Percentiles rank a stretch among this genome's conserved stretches.
Evolutionary conservation across 2,329 filamentous ascomycete genomes (phyloP).

Genomic region (Ophiocordyceps polyrhachis-furcata): DNA sequence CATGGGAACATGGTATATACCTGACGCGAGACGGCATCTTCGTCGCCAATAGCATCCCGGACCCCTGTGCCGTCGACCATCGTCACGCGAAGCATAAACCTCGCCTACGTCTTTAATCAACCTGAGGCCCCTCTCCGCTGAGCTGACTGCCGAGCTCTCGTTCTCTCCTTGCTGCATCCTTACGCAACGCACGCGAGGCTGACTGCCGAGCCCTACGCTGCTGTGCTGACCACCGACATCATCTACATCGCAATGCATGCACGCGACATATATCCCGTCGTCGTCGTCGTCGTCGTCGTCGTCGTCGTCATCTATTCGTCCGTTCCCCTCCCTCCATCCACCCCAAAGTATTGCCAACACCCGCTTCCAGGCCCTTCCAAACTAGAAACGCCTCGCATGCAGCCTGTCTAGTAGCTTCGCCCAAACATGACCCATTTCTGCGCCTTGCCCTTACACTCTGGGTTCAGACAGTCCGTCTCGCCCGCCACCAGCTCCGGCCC

Average conservation of each 20-base stretch:
- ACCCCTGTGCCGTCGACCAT: too few species aligned
- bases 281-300: not conserved
- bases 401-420: slow-evolving; percentile 36
- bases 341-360: not conserved
- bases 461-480: slow-evolving; percentile 82
- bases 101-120: too few species aligned
- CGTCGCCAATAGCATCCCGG: too few species aligned
- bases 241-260: not conserved
- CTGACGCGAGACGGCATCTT: too few species aligned
- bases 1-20: too few species aligned
- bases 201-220: not conserved
- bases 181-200: not conserved
- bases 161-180: not conserved
- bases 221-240: not conserved
- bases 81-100: too few species aligned
- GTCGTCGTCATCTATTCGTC: slow-evolving; percentile 1
- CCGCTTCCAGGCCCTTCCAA: not conserved
- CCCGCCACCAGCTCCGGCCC: slow-evolving; percentile 46
- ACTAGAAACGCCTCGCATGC: not conserved
- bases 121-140: not conserved
- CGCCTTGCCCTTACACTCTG: slow-evolving; percentile 58
- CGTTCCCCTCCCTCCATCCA: too few species aligned
- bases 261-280: not conserved
- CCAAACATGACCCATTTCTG: slow-evolving; percentile 91
- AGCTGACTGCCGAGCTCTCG: not conserved